A percentile compares a stretch with the other conserved stretches of the same genome.
phyloP scores from a whole-genome alignment of 805 yeast genomes.

The Wickerhamiella nectarea region DNA sequence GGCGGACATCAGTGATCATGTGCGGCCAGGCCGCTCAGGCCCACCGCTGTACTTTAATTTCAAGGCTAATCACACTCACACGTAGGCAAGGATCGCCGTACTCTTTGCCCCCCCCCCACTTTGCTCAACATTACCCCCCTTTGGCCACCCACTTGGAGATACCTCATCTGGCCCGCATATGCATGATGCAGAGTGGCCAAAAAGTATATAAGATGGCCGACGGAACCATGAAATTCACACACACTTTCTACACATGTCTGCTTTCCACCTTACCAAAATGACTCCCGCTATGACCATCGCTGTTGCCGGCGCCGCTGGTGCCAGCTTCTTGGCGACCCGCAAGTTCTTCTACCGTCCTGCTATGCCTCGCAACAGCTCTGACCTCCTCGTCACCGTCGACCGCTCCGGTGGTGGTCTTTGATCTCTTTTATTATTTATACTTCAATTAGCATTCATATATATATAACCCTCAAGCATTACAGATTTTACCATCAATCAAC shows the following conservation, averaged over 20 bases:
- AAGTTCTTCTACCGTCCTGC: conserved; percentile 26
- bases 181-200: background rate
- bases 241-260: background rate
- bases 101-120: background rate
- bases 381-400: conserved; percentile 26
- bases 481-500: too few species aligned
- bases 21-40: too few species aligned
- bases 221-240: background rate
- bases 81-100: too few species aligned
- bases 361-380: conserved; percentile 20
- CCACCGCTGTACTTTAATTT: too few species aligned
- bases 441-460: background rate
- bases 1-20: background rate
- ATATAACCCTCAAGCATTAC: background rate
- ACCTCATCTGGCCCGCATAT: conserved; percentile 2
- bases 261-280: conserved; percentile 3
- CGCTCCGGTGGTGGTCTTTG: conserved; percentile 28
- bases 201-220: conserved; percentile 1
- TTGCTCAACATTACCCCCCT: background rate
- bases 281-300: conserved; percentile 16
- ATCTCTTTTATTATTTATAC: background rate
- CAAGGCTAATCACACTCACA: too few species aligned
- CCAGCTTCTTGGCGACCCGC: conserved; percentile 19
- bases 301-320: conserved; percentile 17
- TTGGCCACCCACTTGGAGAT: background rate